Evolutionary conservation across 495 filamentous ascomycete species (phyloP).

Genomic region (Talaromyces trachyspermus): DNA sequence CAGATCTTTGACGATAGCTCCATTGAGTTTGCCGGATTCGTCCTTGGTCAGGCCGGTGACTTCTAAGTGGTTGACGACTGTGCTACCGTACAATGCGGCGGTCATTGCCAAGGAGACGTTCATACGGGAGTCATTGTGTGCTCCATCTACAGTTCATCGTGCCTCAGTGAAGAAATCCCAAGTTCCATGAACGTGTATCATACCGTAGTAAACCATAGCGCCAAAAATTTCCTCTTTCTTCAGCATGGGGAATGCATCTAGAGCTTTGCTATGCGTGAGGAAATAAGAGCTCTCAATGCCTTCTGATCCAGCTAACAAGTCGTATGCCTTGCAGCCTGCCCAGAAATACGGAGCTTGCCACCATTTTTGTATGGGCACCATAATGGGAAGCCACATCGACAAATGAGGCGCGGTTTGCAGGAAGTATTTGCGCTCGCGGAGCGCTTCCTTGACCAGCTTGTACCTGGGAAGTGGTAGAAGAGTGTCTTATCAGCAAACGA

Average conservation of each 20-base stretch:
- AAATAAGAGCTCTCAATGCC: conserved; percentile 98
- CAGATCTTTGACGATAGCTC: conserved; percentile 71
- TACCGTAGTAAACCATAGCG: conserved; percentile 91
- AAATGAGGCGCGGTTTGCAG: conserved; percentile 93
- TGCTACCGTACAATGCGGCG: conserved; percentile 85
- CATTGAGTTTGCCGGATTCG: conserved; percentile 66
- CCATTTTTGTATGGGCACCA: conserved; percentile 93
- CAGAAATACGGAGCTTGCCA: conserved; percentile 98
- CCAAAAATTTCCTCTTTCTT: conserved; percentile 79
- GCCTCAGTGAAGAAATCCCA: conserved; percentile 97
- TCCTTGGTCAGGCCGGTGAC: conserved; percentile 81
- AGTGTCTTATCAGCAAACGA: conserved; percentile 11
- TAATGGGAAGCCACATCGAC: conserved; percentile 91
- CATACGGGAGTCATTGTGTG: conserved; percentile 98
- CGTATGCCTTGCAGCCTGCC: conserved; percentile 92
- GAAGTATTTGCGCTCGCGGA: conserved; percentile 94
- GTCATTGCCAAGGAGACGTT: conserved; percentile 96
- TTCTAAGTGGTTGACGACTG: conserved; percentile 88
- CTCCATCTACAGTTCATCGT: conserved; percentile 57
- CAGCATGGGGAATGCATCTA: conserved; percentile 97
- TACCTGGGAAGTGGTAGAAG: conserved; percentile 45
- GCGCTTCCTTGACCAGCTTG: conserved; percentile 83
- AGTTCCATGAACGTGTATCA: too few species aligned
- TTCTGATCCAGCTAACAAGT: conserved; percentile 88
- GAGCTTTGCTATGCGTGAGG: conserved; percentile 84